Base-by-base conservation (phyloP, 1,284 basidiomycete genomes). In the Quambalaria eucalypti region DNA sequence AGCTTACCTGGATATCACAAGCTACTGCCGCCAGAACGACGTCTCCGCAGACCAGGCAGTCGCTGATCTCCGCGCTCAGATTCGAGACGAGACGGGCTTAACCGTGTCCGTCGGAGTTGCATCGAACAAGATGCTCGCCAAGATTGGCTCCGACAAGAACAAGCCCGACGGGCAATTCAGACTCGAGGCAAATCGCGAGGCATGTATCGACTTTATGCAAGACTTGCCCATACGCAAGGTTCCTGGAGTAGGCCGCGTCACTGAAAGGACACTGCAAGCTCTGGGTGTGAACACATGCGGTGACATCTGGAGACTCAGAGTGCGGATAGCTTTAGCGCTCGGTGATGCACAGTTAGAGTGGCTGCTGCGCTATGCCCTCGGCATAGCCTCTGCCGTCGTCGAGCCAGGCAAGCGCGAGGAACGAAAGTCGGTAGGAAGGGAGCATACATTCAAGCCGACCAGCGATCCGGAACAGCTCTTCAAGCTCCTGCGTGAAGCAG, bases 131-230 rank as follows among this genome's bases (percentile, higher is more conserved):
- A 21, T 90, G 92, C 53, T 64, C n/a, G 52, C 47, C 30, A 71
- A 92, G 87, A 93, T 95, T 52, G 91, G 88, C 72, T 93, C 90
- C 39, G 91, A 96, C 75, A 88, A 86, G 3, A 65, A 67, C 56
- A 73, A 74, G 54, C 71, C 71, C 0, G 61, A 74, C 52, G 71
- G 71, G 10, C 69, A 73, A 47, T 74, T 56, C 31, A 49, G 60
- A 1, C 57, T 74, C 2, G 52, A 59, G 44, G 60, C 66, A 4
- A 60, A 66, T 14, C 64, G 64, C 47, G 57, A 62, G 7, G 58
- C 47, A 12, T 62, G 71, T 28, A 52, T 71, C 36, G 58, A 60
- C 26, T 73, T 74, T 39, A 68, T 73, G 69, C 57, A 55, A 3
- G 48, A 59, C 36, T 62, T 74, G 2, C 63, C 67, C 6, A 65